phyloP scores from a whole-genome alignment of 139 green algal species.

The Desmodesmus armatus region DNA sequence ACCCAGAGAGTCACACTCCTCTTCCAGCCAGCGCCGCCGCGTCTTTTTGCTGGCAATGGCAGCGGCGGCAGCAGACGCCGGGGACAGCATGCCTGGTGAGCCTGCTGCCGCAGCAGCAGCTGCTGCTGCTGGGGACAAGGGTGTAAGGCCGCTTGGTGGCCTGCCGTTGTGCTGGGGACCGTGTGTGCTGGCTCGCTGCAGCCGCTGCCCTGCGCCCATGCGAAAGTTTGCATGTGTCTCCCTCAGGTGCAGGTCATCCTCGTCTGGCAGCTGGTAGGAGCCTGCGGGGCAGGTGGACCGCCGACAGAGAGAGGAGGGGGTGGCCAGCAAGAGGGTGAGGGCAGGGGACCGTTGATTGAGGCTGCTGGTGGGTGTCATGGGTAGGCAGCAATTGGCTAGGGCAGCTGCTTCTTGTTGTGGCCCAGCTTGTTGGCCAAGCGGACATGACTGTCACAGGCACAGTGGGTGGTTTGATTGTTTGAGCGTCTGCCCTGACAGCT shows the following conservation, averaged over 20 bases:
- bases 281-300: not conserved
- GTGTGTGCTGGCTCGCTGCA: constrained; percentile 14
- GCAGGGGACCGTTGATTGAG: too few relatives aligned
- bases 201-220: constrained; percentile 14
- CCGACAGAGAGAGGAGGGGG: too few relatives aligned
- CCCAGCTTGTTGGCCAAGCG: too few relatives aligned
- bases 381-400: too few relatives aligned
- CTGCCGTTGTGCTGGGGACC: constrained; percentile 14
- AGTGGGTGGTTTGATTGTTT: too few relatives aligned
- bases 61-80: too few relatives aligned
- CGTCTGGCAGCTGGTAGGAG: not conserved
- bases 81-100: not conserved
- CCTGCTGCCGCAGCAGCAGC: not conserved
- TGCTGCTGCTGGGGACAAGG: not conserved
- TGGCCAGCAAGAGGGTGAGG: too few relatives aligned
- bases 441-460: too few relatives aligned
- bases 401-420: too few relatives aligned
- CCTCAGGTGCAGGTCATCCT: constrained; percentile 22
- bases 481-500: too few relatives aligned
- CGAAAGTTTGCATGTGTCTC: constrained; percentile 32
- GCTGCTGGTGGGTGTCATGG: too few relatives aligned
- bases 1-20: not conserved
- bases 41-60: not conserved
- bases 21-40: constrained; percentile 14
- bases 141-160: too few relatives aligned